Percentiles rank a stretch among this genome's conserved stretches.
phyloP scores from a whole-genome alignment of 2,329 filamentous ascomycete species.

The Colletotrichum endophyticum region DNA sequence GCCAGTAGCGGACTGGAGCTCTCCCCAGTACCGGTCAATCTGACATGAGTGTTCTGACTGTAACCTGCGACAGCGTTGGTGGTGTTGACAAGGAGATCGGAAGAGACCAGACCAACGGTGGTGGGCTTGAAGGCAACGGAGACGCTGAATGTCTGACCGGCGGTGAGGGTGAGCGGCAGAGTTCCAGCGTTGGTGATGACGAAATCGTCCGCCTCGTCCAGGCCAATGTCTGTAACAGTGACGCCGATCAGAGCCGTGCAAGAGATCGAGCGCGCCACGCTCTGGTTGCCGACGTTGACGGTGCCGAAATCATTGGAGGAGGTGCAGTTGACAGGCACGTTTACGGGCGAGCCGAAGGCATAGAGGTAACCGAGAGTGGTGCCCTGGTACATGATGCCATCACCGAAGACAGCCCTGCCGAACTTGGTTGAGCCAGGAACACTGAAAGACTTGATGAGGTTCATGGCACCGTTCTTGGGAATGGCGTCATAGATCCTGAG shows the following conservation, averaged over 20 bases:
- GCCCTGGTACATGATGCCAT: slow-evolving; percentile 60
- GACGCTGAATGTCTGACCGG: slow-evolving; percentile 47
- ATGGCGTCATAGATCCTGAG: slow-evolving; percentile 58
- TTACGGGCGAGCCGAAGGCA: slow-evolving; percentile 61
- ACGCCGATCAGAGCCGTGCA: slow-evolving; percentile 53
- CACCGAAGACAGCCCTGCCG: slow-evolving; percentile 60
- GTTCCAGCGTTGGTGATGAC: slow-evolving; percentile 38
- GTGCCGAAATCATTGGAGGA: slow-evolving; percentile 52
- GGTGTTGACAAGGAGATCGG: slow-evolving; percentile 51
- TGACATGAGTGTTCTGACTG: slow-evolving; percentile 48
- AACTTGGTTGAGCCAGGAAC: slow-evolving; percentile 61
- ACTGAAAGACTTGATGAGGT: slow-evolving; percentile 54
- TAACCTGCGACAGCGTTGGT: slow-evolving; percentile 51
- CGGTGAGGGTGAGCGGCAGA: slow-evolving; percentile 31
- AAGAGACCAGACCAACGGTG: slow-evolving; percentile 52
- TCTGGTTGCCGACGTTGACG: slow-evolving; percentile 23
- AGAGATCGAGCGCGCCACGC: slow-evolving; percentile 38
- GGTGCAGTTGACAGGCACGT: slow-evolving; percentile 58
- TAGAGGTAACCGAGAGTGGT: slow-evolving; percentile 57
- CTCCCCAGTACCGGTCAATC: slow-evolving; percentile 52
- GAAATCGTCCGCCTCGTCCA: slow-evolving; percentile 38
- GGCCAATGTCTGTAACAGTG: slow-evolving; percentile 41
- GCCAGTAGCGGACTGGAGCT: slow-evolving; percentile 50
- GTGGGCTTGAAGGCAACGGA: slow-evolving; percentile 49
- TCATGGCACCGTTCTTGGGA: slow-evolving; percentile 50